These are phyloP conservation scores for Alternaria longipes DNA, from an alignment of 2,329 filamentous ascomycete genomes.

Conservation along the genomic window DNA sequence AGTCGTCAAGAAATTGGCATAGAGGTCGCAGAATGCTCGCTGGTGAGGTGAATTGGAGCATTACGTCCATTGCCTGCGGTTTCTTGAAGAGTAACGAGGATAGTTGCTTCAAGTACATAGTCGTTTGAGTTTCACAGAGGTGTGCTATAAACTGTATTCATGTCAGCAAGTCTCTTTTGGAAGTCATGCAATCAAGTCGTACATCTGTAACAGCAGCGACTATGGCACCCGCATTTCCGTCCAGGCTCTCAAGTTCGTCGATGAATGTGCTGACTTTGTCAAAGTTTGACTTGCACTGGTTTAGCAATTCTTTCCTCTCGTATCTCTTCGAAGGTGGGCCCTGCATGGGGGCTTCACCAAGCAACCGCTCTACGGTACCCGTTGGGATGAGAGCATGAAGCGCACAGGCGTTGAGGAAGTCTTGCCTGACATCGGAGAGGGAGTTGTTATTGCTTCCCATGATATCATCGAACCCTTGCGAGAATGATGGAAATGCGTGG, in stretches of 20 bases:
- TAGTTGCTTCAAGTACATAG: constrained; percentile 78
- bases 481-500: constrained; percentile 70
- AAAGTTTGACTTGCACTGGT: constrained; percentile 78
- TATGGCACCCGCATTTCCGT: constrained; percentile 89
- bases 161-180: constrained; percentile 12
- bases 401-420: constrained; percentile 91
- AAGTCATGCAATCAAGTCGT: not conserved
- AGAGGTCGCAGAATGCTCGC: constrained; percentile 75
- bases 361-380: constrained; percentile 77
- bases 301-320: constrained; percentile 78
- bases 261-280: constrained; percentile 80
- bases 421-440: constrained; percentile 73
- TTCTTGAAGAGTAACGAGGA: constrained; percentile 78
- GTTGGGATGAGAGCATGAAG: constrained; percentile 85
- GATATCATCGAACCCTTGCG: constrained; percentile 68
- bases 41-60: constrained; percentile 78
- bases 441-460: constrained; percentile 65
- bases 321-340: constrained; percentile 78
- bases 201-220: constrained; percentile 70
- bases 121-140: constrained; percentile 77
- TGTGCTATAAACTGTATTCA: constrained; percentile 69
- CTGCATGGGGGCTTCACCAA: constrained; percentile 86
- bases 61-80: constrained; percentile 75
- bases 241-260: constrained; percentile 84
- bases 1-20: constrained; percentile 78